phyloP scores from a whole-genome alignment of 805 yeast species.

The Teunomyces stri region DNA sequence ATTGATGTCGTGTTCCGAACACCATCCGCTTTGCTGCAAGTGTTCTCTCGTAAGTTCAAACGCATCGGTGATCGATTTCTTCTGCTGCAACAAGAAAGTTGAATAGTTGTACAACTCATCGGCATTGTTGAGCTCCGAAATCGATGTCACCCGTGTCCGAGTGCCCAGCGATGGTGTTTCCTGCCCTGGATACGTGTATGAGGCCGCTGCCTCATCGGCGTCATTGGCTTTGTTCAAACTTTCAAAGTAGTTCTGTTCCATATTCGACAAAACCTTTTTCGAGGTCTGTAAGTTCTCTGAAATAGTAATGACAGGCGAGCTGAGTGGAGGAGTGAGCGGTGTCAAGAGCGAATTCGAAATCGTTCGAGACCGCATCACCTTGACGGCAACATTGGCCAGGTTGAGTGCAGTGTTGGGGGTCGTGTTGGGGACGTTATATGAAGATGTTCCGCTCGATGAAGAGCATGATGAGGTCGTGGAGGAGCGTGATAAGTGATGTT shows the following conservation, averaged over 20 bases:
- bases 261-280: conserved; percentile 24
- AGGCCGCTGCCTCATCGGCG: not conserved
- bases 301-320: conserved; percentile 39
- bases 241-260: conserved; percentile 38
- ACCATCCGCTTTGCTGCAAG: conserved; percentile 40
- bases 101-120: conserved; percentile 30
- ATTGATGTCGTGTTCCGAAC: conserved; percentile 39
- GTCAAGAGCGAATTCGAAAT: conserved; percentile 19
- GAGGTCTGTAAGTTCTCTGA: conserved; percentile 32
- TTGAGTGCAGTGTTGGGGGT: conserved; percentile 1
- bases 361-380: conserved; percentile 17
- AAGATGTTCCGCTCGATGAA: conserved; percentile 8
- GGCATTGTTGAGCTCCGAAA: conserved; percentile 23
- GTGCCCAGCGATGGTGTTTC: not conserved
- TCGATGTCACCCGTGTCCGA: conserved; percentile 12
- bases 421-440: conserved; percentile 8
- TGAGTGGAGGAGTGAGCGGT: conserved; percentile 32
- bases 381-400: conserved; percentile 2
- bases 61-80: conserved; percentile 31
- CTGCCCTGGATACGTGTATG: not conserved
- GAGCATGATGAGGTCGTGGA: conserved; percentile 12
- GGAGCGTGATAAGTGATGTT: conserved; percentile 12
- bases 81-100: conserved; percentile 32
- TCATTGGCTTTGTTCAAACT: conserved; percentile 12
- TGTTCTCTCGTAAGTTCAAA: conserved; percentile 31